These are phyloP conservation scores for Auriscalpium microsporum DNA, from an alignment of 768 basidiomycete genomes.

Conservation along the genomic window DNA sequence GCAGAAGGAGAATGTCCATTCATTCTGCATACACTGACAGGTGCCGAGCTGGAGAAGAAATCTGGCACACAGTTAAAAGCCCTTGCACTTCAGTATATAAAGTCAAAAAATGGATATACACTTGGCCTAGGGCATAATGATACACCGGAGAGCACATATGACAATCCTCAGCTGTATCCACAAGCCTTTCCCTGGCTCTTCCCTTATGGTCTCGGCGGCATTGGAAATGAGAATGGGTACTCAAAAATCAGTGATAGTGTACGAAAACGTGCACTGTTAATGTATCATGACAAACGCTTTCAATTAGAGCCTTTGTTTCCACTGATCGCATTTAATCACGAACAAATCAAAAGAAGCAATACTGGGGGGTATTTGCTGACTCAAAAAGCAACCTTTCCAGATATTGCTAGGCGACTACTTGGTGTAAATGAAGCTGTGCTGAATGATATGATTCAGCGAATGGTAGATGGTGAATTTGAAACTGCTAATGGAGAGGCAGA, in stretches of 20 bases:
- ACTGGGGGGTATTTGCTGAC: constrained; percentile 19
- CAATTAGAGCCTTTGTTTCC: constrained; percentile 30
- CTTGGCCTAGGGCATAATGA: constrained; percentile 23
- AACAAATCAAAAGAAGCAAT: constrained; percentile 26
- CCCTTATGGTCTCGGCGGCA: constrained; percentile 31
- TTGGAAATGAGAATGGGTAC: constrained; percentile 16
- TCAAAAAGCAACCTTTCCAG: background rate
- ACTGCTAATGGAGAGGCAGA: constrained; percentile 5
- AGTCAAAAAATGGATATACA: constrained; percentile 13
- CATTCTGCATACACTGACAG: constrained; percentile 29
- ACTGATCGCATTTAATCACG: constrained; percentile 31
- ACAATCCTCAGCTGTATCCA: constrained; percentile 29
- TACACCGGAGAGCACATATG: constrained; percentile 23
- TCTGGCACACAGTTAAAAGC: constrained; percentile 6
- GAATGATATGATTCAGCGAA: background rate
- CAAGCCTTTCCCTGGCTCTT: constrained; percentile 35
- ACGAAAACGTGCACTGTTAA: constrained; percentile 20
- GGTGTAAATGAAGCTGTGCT: constrained; percentile 1
- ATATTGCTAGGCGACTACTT: constrained; percentile 3
- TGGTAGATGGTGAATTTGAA: background rate
- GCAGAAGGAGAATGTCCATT: constrained; percentile 27
- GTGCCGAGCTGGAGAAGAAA: constrained; percentile 13
- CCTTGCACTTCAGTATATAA: constrained; percentile 22
- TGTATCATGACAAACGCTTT: constrained; percentile 35
- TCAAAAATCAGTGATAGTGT: constrained; percentile 20